Evolutionary conservation across 83 land plant genomes (phyloP), one percentile per base, ranked within the genome.

Genomic region (Isoetes engelmannii): DNA sequence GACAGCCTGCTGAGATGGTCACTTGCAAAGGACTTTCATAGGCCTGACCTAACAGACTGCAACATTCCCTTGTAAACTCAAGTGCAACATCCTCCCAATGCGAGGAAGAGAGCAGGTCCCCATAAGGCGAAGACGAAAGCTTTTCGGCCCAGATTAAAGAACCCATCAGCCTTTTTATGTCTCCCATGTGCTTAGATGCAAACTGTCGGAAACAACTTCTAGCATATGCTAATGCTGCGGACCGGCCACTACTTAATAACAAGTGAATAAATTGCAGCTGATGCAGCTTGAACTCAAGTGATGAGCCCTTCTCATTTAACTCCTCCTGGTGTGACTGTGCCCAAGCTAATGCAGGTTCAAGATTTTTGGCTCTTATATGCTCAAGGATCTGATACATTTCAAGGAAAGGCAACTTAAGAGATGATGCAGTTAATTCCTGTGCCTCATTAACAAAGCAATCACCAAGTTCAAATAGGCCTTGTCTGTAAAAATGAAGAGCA

Each of bases 311-410:
- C 69, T 80, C 65, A 53, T 61, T 51, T 8, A 95, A 85, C 43
- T 77, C 77, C 4, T 79, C 79, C 4, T 77, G 68, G 20, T 91
- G 80, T 7, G 57, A 50, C 15, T 74, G 41, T 6, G 85, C 94
- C 99, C 99, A 95, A 9, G 59, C 74, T 18, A 95, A 77, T 10
- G 99, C 99, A 9, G 91, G 99, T 50, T 70, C 78, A 13, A 95
- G 81, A 59, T 95, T 85, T 72, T 75, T 74, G 10, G 67, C 53
- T 46, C 50, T 86, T 79, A 91, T 77, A 45, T 87, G 75, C 65
- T 82, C 88, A 6, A 86, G 75, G 12, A 95, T 86, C 44, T 80
- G 82, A 68, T 81, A 83, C 89, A 88, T 86, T 60, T 95, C 99
- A 7, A 63, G 28, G 68, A 88, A 95, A 4, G 82, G 86, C 1